Evolutionary conservation across 2,329 filamentous ascomycete genomes (phyloP), one percentile per base, ranked within the genome.

Genomic region (Diaporthe citriasiana): DNA sequence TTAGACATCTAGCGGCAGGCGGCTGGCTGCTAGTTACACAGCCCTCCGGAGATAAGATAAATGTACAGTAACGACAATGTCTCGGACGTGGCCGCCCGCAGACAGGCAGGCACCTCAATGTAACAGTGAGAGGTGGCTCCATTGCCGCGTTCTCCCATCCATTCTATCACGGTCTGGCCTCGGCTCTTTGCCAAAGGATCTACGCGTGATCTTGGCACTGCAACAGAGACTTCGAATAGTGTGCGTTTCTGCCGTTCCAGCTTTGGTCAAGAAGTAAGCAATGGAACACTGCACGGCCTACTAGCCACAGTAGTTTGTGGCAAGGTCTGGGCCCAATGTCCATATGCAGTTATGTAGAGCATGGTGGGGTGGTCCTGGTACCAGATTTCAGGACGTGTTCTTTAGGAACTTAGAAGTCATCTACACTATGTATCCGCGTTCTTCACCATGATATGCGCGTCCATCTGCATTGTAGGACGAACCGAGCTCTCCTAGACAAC

Each of bases 211-310:
- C 63, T 51, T 66, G 63, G 45, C 45, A 51, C n/a, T 30, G 30
- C 63, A 25, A 66, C 30, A 6, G 13, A 25, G 30, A 9, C 5
- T 50, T 30, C 42, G 27, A 33, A n/a, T 51, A 27, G 47, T 12
- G 22, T 25, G 2, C 1, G n/a, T 51, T 13, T 25, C 1, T 9
- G 15, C 10, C 25, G 15, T 30, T 4, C 40, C 17, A 22, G 30
- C 42, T 25, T 15, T 2, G 22, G n/a, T 38, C 19, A 27, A 51
- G 57, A 22, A 53, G 45, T 68, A 40, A 68, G 63, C 45, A 68
- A 68, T 68, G 63, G 22, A 53, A 68, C 63, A 27, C 63, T 53
- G 45, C 63, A 53, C 63, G 33, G 22, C 4, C 63, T 40, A 27
- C 9, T 30, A 38, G 15, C 27, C 25, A 25, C n/a, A 38, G 27